Evolutionary conservation across 106 monocot genomes (phyloP).

Genomic region (Xerophyta viscosa): DNA sequence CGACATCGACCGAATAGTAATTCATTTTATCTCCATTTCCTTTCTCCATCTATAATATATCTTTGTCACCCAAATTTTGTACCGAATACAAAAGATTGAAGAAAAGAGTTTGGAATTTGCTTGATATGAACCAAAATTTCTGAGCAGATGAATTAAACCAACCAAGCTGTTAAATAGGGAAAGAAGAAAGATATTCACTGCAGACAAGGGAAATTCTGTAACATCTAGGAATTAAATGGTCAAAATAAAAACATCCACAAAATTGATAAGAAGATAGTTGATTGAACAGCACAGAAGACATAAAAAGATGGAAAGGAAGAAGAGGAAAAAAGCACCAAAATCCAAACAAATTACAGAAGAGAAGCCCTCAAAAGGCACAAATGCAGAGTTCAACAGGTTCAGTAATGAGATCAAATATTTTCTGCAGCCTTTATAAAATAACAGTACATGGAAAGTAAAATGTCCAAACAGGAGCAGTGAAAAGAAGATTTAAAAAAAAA

Average conservation of each 20-base stretch:
- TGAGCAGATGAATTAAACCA: background rate
- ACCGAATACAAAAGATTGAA: background rate
- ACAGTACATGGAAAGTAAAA: too few relatives aligned
- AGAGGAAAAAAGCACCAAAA: background rate
- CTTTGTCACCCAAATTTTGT: conserved; percentile 17
- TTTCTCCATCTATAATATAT: conserved; percentile 19
- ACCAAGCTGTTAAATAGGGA: background rate
- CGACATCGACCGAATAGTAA: conserved; percentile 4
- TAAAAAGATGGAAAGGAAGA: too few relatives aligned
- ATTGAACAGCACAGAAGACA: too few relatives aligned
- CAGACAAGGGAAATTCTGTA: too few relatives aligned
- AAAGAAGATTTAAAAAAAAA: background rate
- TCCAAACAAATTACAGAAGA: background rate
- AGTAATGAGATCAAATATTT: conserved; percentile 1
- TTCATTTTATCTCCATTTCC: conserved; percentile 4
- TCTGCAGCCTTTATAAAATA: background rate
- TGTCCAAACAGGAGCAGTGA: background rate
- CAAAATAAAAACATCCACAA: too few relatives aligned
- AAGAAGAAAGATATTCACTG: too few relatives aligned
- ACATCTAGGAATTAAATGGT: too few relatives aligned
- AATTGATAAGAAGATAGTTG: too few relatives aligned
- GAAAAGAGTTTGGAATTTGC: background rate
- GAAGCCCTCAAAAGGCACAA: conserved; percentile 5
- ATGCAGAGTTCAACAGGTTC: background rate
- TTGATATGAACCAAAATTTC: background rate